Conservation (phyloP, 179 eudicot species). For the Patellifolia procumbens region DNA sequence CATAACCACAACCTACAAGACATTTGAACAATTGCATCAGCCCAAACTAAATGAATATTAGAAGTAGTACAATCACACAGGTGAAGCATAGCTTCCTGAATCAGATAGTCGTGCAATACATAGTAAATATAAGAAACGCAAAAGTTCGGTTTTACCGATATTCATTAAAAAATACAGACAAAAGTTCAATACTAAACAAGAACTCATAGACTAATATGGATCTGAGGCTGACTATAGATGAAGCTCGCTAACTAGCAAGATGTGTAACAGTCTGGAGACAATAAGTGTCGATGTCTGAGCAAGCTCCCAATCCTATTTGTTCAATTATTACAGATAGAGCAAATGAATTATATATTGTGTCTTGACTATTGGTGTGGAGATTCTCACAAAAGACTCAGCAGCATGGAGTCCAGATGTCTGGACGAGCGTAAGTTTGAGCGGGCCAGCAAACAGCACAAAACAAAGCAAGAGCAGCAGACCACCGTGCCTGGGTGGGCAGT, state of each 20-base stretch:
- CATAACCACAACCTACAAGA: conserved; percentile 20
- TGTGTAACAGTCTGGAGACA: not conserved
- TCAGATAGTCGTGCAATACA: not conserved
- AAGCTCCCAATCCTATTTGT: not conserved
- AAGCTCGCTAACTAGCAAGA: not conserved
- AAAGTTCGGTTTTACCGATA: not conserved
- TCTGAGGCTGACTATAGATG: not conserved
- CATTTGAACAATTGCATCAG: conserved; percentile 7
- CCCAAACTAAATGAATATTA: not conserved
- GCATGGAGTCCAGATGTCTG: too few species aligned
- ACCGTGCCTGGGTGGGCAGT: too few species aligned
- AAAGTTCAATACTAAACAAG: not conserved
- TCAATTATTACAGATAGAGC: not conserved
- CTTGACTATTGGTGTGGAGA: too few species aligned
- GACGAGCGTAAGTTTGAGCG: too few species aligned
- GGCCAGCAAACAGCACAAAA: too few species aligned
- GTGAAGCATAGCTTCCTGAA: not conserved
- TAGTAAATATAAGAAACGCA: not conserved
- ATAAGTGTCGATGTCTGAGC: not conserved
- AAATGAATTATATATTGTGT: not conserved
- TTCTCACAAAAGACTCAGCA: too few species aligned
- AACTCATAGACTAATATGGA: not conserved
- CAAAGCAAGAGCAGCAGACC: too few species aligned
- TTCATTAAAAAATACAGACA: too few species aligned
- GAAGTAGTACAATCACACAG: not conserved